phyloP scores from a whole-genome alignment of 2,329 filamentous ascomycete species.

The Paradendryphiella salina region DNA sequence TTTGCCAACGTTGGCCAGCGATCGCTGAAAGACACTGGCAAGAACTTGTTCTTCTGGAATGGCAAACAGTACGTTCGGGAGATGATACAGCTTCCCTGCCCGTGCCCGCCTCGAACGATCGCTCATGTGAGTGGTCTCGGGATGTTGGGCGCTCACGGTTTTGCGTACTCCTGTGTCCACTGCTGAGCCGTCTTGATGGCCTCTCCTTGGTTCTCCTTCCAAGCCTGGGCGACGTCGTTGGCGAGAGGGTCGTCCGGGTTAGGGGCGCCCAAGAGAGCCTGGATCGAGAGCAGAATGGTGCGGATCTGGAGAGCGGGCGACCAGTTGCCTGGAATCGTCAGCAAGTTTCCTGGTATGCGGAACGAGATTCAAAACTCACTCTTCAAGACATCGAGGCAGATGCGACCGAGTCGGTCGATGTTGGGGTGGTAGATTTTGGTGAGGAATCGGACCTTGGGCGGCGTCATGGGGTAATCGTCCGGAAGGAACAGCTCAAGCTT shows the following conservation, averaged over 20 bases:
- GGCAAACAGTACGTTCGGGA: background rate
- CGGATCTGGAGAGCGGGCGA: slow-evolving; percentile 96
- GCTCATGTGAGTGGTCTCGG: background rate
- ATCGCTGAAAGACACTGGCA: background rate
- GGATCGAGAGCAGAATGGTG: slow-evolving; percentile 97
- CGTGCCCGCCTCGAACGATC: background rate
- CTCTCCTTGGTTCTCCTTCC: slow-evolving; percentile 93
- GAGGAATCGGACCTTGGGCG: slow-evolving; percentile 95
- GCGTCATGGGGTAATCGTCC: slow-evolving; percentile 99
- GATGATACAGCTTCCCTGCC: background rate
- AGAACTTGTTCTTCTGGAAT: background rate
- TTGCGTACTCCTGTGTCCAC: slow-evolving; percentile 84
- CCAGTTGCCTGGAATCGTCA: slow-evolving; percentile 77
- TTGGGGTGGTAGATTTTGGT: slow-evolving; percentile 99
- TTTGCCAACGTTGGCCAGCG: background rate
- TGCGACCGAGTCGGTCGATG: slow-evolving; percentile 95
- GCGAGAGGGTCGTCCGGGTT: slow-evolving; percentile 99
- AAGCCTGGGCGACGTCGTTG: slow-evolving; percentile 94
- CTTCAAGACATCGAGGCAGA: slow-evolving; percentile 96
- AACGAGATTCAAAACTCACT: slow-evolving; percentile 59
- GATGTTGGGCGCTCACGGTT: slow-evolving; percentile 25
- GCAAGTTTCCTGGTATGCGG: background rate
- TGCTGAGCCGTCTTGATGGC: slow-evolving; percentile 90
- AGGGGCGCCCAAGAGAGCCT: slow-evolving; percentile 90
- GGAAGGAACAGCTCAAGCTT: slow-evolving; percentile 96